phyloP scores from a whole-genome alignment of 1,139 yeast species.

The Arxiozyma bovina region DNA sequence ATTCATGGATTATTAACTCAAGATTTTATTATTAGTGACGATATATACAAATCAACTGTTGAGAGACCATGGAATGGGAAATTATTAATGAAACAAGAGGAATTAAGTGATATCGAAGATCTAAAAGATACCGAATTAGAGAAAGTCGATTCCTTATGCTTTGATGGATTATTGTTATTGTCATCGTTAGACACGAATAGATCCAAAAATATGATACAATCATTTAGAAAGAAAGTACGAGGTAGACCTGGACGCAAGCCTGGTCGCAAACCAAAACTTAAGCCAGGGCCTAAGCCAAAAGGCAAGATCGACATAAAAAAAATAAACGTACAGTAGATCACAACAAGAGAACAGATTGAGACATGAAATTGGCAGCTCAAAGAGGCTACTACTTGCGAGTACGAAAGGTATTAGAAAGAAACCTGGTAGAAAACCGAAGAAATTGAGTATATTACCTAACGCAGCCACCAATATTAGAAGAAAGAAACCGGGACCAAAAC shows the following conservation, averaged over 20 bases:
- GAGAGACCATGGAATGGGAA: conserved; percentile 29
- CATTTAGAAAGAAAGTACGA: not conserved
- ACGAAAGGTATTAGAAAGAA: not conserved
- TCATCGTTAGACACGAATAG: not conserved
- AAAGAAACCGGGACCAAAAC: conserved; percentile 2
- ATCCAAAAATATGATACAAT: not conserved
- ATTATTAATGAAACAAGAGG: conserved; percentile 24
- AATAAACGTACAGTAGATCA: not conserved
- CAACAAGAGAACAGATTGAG: not conserved
- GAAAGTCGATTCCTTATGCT: not conserved
- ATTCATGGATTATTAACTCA: conserved; percentile 10
- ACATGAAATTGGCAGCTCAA: not conserved
- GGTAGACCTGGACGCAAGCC: not conserved
- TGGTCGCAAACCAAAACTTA: not conserved
- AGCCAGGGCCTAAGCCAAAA: not conserved
- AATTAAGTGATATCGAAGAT: conserved; percentile 32
- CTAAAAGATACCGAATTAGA: conserved; percentile 11
- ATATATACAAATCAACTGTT: conserved; percentile 9
- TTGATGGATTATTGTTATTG: not conserved
- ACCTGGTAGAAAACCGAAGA: not conserved
- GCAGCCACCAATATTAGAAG: not conserved
- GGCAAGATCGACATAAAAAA: not conserved
- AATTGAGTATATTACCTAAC: not conserved
- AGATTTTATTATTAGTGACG: conserved; percentile 21
- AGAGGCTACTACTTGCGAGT: not conserved